phyloP scores from a whole-genome alignment of 306 rosid species.

The Sphenostylis stenocarpa region DNA sequence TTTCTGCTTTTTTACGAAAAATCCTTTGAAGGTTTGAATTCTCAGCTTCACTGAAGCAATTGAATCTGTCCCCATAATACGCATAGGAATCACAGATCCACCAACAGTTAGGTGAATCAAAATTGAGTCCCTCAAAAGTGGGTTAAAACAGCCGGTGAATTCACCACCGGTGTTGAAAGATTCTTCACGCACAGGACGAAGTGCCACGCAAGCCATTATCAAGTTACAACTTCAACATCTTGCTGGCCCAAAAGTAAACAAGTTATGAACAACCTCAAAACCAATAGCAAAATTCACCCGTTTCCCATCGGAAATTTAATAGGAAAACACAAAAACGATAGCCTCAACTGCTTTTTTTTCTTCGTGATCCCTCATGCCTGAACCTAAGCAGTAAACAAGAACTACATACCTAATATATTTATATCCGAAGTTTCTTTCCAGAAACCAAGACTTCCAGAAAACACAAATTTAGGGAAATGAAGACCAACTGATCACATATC shows the following conservation, averaged over 20 bases:
- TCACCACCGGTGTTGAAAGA: conserved; percentile 26
- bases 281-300: conserved; percentile 1
- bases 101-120: conserved; percentile 61
- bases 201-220: conserved; percentile 65
- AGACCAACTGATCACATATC: conserved; percentile 25
- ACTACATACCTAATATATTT: conserved; percentile 19
- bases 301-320: background rate
- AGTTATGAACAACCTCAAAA: conserved; percentile 44
- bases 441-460: conserved; percentile 32
- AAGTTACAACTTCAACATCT: conserved; percentile 43
- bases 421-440: conserved; percentile 22
- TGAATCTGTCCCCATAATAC: conserved; percentile 59
- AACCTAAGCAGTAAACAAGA: conserved; percentile 26
- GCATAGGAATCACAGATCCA: conserved; percentile 71
- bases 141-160: conserved; percentile 21
- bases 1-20: conserved; percentile 66
- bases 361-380: conserved; percentile 6
- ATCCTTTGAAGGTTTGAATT: conserved; percentile 64
- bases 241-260: conserved; percentile 39
- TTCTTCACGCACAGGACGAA: conserved; percentile 44
- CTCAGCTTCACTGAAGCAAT: conserved; percentile 80
- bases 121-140: conserved; percentile 42
- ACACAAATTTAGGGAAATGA: background rate
- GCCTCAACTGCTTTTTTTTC: background rate
- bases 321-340: conserved; percentile 25